Evolutionary conservation across 768 basidiomycete species (phyloP), one percentile per base, ranked within the genome.

Genomic region (Boletus patriciae): DNA sequence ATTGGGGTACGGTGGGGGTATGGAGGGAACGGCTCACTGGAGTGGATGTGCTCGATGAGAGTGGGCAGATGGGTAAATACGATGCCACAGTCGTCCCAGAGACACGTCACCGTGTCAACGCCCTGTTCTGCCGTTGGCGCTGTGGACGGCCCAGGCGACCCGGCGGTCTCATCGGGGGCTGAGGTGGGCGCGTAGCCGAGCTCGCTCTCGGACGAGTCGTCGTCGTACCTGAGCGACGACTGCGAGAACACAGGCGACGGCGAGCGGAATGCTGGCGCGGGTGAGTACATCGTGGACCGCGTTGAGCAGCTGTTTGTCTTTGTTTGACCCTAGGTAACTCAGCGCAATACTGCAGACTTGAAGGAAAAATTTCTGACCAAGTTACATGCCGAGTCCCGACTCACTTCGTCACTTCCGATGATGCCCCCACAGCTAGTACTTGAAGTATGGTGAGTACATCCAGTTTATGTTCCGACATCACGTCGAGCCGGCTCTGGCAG

Each of bases 31-130:
- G 31, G 73, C 86, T 70, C 64, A 94, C 94, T 85, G 54, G 82
- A 77, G 64, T 92, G 90, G 29, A 96, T 85, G 67, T 96, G 94
- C 27, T 86, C 84, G 57, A 94, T 90, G 54, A 95, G 77, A 4
- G 83, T 83, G 18, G 81, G 84, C 18, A 92, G 76, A 66, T 90
- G 83, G 12, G 82, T 83, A 65, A 87, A 94, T n/a, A 86, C 80
- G 40, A 75, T 64, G 3, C 85, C 84, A 66, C 94, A 96, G 57
- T 85, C 86, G 34, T 87, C 88, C 94, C 94, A 96, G 52, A 82
- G 82, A 73, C 94, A 96, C 29, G 81, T 84, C 59, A 85, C 87
- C 27, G 81, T 84, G 66, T 90, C 88, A 13, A 73, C 77, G 38
- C 49, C 62, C 29, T 64, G 66, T 18, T 69, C 59, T 33, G 59